phyloP scores from a whole-genome alignment of 169 alveolate genomes.

The Theileria sp. region DNA sequence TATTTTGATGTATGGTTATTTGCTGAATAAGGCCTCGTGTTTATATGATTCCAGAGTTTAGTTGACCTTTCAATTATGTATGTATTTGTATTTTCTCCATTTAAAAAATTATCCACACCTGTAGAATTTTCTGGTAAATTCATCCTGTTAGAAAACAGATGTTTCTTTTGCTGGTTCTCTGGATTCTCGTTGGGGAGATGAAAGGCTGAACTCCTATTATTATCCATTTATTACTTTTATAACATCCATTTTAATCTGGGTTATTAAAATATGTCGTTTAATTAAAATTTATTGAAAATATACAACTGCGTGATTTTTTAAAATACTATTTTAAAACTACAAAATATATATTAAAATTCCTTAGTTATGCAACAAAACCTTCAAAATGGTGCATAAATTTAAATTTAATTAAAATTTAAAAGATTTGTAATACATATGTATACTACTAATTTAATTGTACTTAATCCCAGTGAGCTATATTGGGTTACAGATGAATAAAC shows the following conservation, averaged over 20 bases:
- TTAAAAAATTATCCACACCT: background rate
- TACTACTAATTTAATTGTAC: background rate
- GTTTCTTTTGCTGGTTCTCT: background rate
- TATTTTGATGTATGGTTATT: background rate
- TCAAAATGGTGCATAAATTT: slow-evolving; percentile 3
- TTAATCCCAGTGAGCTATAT: background rate
- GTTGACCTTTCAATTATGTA: slow-evolving; percentile 21
- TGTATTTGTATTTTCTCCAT: background rate
- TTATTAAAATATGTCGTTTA: background rate
- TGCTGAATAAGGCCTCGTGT: slow-evolving; percentile 6
- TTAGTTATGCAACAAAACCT: background rate
- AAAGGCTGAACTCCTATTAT: background rate
- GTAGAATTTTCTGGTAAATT: background rate
- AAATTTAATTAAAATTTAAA: slow-evolving; percentile 4
- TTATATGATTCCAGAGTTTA: slow-evolving; percentile 28
- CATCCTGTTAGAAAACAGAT: background rate
- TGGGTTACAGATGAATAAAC: slow-evolving; percentile 2
- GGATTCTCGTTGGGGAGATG: background rate
- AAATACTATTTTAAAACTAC: background rate
- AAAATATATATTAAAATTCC: background rate
- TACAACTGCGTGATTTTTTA: background rate
- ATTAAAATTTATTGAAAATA: background rate
- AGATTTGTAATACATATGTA: background rate
- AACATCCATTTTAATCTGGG: background rate
- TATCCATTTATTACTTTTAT: background rate